phyloP scores from a whole-genome alignment of 352 stramenopile genomes.

The Globisporangium uncinulatum region DNA sequence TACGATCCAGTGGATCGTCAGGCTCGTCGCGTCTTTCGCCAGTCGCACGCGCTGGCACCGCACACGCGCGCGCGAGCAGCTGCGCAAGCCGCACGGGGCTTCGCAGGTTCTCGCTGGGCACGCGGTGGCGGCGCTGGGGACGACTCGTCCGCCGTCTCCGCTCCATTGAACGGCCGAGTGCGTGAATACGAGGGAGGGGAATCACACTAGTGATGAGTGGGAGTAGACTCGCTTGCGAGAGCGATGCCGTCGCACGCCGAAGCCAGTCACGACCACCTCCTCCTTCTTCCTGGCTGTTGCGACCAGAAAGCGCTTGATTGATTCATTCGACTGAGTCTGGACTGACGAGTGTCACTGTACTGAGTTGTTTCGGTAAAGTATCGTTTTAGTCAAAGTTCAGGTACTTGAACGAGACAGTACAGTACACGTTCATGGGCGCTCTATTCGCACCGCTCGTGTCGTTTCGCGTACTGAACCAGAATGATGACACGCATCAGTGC shows the following conservation, averaged over 20 bases:
- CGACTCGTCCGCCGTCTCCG: background rate
- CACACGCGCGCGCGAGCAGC: conserved; percentile 41
- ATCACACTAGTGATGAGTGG: background rate
- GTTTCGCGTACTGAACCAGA: background rate
- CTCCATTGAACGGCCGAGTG: background rate
- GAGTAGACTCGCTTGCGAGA: background rate
- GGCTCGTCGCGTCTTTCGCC: background rate
- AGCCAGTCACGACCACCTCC: no score
- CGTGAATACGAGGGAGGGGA: no score
- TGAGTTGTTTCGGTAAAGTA: no score
- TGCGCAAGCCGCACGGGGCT: conserved; percentile 38
- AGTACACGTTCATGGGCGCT: no score
- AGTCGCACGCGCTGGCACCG: background rate
- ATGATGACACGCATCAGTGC: background rate
- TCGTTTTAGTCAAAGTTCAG: no score
- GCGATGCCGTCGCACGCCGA: no score
- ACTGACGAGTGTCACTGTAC: no score
- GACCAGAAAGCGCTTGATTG: background rate
- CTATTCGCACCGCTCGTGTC: background rate
- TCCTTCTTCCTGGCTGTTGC: background rate
- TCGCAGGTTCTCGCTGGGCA: background rate
- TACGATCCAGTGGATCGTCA: background rate
- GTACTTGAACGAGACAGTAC: no score
- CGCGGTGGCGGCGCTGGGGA: conserved; percentile 1
- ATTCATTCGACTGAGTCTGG: background rate